Evolutionary conservation across 1,284 basidiomycete genomes (phyloP), one percentile per base, ranked within the genome.

Genomic region (Phellinidium pouzarii): DNA sequence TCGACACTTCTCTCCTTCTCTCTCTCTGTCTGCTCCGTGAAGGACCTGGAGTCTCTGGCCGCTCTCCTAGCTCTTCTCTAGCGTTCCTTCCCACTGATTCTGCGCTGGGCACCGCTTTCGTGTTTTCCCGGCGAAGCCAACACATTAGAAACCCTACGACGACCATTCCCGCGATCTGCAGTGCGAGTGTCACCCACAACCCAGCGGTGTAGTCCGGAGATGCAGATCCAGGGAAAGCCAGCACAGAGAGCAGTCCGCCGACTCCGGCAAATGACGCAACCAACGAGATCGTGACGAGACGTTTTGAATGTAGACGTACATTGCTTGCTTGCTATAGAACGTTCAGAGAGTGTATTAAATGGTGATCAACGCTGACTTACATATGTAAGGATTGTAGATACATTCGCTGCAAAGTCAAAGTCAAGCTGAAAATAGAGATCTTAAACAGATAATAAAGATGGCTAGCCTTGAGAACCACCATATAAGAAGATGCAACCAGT

Each of bases 191-290:
- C 6, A 34, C 17, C 44, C 44, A 44, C 31, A 45, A 22, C 8
- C 50, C 50, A n/a, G 37, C n/a, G 17, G 25, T 23, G 26, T 38
- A 52, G 14, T 40, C 19, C 4, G 50, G 50, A 12, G 22, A 19
- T 11, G 31, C 44, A 23, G 43, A 38, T 17, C 22, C 20, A 12
- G 51, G 55, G 29, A 53, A 57, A 8, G 43, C 44, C 19, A 54
- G 38, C 14, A 43, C 40, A 11, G 51, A 67, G 50, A 71, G 58
- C 59, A 73, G 71, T 50, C 71, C 72, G 20, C 72, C 72, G 27
- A 71, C 56, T 53, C 69, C 69, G 42, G 68, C 70, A 48, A 66
- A 65, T 37, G 63, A 65, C 51, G 71, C 66, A 42, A 68, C 62
- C 41, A 70, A 54, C 26, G 70, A 69, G 19, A 62, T 63, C n/a